Conservation (phyloP, 768 basidiomycete species). For the Russula lepida region DNA sequence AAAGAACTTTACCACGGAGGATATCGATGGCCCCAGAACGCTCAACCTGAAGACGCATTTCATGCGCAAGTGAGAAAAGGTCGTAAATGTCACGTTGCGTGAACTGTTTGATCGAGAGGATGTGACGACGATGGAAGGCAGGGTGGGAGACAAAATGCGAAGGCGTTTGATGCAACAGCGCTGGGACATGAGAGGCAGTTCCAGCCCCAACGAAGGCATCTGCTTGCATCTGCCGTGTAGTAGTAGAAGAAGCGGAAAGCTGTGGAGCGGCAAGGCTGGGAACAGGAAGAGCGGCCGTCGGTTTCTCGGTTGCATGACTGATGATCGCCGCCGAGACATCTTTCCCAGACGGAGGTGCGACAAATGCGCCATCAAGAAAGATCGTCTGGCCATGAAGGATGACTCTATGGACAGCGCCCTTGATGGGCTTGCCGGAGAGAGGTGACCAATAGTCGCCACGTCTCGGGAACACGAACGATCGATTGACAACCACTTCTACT, state of each 20-base stretch:
- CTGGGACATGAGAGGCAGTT: conserved; percentile 27
- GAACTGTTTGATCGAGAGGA: conserved; percentile 92
- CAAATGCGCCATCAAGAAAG: conserved; percentile 77
- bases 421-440: conserved; percentile 48
- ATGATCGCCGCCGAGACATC: conserved; percentile 56
- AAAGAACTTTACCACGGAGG: conserved; percentile 83
- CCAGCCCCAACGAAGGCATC: background rate
- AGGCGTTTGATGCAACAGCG: conserved; percentile 33
- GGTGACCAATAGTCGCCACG: conserved; percentile 72
- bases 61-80: conserved; percentile 89
- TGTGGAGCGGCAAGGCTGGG: conserved; percentile 1
- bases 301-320: conserved; percentile 12
- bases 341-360: conserved; percentile 50
- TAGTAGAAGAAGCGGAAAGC: background rate
- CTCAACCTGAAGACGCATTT: conserved; percentile 96
- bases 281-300: background rate
- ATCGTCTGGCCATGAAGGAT: conserved; percentile 83
- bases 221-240: conserved; percentile 3
- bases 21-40: conserved; percentile 82
- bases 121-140: conserved; percentile 87
- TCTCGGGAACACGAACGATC: conserved; percentile 49
- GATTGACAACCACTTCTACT: conserved; percentile 87
- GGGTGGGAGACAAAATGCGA: conserved; percentile 58
- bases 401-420: conserved; percentile 83
- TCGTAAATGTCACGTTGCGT: conserved; percentile 82